A percentile compares a stretch with the other conserved stretches of the same genome.
Conservation (phyloP, 139 green algal genomes). For the Chlamydomonas sp. region DNA sequence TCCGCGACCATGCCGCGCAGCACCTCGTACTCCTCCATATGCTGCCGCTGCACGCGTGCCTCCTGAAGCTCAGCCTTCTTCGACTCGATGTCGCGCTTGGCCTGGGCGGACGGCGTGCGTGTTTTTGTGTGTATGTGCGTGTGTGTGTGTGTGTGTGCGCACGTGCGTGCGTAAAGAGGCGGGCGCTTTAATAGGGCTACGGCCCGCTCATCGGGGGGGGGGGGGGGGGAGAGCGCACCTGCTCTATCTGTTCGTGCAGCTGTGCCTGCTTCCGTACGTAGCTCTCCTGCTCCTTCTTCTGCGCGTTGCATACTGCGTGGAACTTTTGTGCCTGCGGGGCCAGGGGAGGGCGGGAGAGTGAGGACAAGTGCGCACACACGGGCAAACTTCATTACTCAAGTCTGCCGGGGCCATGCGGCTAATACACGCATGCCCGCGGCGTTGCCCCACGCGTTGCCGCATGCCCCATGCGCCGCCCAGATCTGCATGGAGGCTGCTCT, state of each 20-base stretch:
- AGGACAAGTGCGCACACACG: background rate
- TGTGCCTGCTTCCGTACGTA: slow-evolving; percentile 34
- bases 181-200: background rate
- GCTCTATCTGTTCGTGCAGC: slow-evolving; percentile 43
- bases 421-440: no score
- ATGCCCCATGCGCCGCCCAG: no score
- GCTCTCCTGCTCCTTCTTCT: slow-evolving; percentile 40
- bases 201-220: no score
- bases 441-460: no score
- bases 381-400: background rate
- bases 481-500: no score
- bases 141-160: background rate
- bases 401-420: no score
- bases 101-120: no score
- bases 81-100: slow-evolving; percentile 30
- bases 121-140: background rate
- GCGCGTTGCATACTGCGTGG: slow-evolving; percentile 27
- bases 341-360: background rate
- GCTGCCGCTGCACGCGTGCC: slow-evolving; percentile 34
- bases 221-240: no score
- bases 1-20: slow-evolving; percentile 35
- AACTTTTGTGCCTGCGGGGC: slow-evolving; percentile 23
- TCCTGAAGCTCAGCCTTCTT: slow-evolving; percentile 42
- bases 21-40: slow-evolving; percentile 55
- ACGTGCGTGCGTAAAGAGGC: background rate